These are phyloP conservation scores for Eimeria tenella DNA, from an alignment of 169 alveolate species.

Conservation along the genomic window DNA sequence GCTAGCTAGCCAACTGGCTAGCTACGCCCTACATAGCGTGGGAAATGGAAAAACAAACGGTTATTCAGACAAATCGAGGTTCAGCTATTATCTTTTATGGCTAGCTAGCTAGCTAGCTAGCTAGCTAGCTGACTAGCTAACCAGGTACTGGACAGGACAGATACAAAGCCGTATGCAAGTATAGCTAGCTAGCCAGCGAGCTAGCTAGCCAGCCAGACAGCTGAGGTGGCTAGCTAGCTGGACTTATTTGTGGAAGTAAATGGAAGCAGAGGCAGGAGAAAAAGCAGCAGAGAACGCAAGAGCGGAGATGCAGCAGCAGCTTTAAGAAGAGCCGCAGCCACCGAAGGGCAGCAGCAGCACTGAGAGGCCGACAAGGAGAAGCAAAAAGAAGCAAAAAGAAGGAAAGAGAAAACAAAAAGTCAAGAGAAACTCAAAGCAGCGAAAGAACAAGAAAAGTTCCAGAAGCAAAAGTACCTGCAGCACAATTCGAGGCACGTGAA, in stretches of 20 bases:
- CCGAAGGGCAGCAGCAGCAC: background rate
- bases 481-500: conserved; percentile 3
- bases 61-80: background rate
- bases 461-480: background rate
- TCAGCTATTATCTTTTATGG: background rate
- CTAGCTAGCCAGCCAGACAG: background rate
- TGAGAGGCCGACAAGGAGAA: background rate
- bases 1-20: background rate
- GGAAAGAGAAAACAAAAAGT: background rate
- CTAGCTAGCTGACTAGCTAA: no score
- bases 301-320: background rate
- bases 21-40: background rate
- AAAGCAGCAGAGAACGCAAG: background rate
- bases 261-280: background rate
- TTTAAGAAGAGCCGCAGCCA: no score
- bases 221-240: background rate
- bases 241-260: background rate
- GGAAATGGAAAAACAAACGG: background rate
- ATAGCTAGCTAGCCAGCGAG: background rate
- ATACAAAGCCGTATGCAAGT: no score
- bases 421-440: background rate
- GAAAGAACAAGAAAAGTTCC: background rate
- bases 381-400: background rate
- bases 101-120: no score
- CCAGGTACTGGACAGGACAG: no score